phyloP scores from a whole-genome alignment of 495 filamentous ascomycete species.

The Aspergillus taichungensis region DNA sequence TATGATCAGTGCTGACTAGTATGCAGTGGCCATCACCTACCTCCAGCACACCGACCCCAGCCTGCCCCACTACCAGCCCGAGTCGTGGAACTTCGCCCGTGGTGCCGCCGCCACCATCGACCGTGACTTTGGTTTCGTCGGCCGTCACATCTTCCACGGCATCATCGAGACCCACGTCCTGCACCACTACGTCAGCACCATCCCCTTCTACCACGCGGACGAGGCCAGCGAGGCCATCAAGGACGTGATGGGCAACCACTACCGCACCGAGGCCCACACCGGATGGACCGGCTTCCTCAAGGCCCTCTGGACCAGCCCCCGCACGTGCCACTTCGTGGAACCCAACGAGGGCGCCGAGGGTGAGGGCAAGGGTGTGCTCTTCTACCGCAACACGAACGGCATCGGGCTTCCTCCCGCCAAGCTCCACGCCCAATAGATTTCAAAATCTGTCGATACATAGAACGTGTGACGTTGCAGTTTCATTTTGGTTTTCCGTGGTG shows the following conservation, averaged over 20 bases:
- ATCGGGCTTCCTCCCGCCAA: conserved; percentile 56
- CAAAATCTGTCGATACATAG: conserved; percentile 9
- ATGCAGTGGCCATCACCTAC: conserved; percentile 50
- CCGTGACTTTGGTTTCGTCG: conserved; percentile 53
- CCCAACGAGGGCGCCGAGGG: conserved; percentile 56
- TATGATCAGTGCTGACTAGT: neutral
- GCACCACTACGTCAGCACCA: conserved; percentile 53
- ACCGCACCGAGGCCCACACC: conserved; percentile 44
- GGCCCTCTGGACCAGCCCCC: conserved; percentile 44
- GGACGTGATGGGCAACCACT: conserved; percentile 47
- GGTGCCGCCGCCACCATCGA: conserved; percentile 53
- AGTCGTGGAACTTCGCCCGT: conserved; percentile 48
- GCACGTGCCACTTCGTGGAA: conserved; percentile 49
- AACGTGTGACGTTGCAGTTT: conserved; percentile 5
- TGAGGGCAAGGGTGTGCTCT: conserved; percentile 44
- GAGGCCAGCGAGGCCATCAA: conserved; percentile 53
- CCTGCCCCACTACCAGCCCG: conserved; percentile 48
- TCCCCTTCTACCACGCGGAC: conserved; percentile 55
- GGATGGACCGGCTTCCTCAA: conserved; percentile 46
- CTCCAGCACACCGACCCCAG: conserved; percentile 54
- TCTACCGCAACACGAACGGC: conserved; percentile 62
- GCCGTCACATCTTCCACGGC: conserved; percentile 49
- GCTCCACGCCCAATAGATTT: conserved; percentile 24
- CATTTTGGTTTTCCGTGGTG: conserved; percentile 11
- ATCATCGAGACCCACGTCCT: conserved; percentile 56